Conservation (phyloP, 495 filamentous ascomycete genomes). For the Parmelia sp. region DNA sequence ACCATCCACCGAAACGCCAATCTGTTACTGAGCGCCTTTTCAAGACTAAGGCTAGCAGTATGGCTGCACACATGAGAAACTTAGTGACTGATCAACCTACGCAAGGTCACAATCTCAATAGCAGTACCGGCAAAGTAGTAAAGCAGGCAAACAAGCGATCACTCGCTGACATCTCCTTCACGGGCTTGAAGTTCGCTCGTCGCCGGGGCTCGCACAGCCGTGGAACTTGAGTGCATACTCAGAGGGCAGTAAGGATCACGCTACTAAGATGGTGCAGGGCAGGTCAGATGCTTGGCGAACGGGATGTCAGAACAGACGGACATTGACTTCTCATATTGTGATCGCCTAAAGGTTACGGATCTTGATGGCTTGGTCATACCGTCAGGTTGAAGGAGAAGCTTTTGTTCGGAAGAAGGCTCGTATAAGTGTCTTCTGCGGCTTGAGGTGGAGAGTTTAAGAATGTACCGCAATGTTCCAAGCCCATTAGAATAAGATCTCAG, state of each 20-base stretch:
- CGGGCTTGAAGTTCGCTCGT: background rate
- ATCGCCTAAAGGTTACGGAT: background rate
- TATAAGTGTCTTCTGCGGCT: background rate
- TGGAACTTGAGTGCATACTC: background rate
- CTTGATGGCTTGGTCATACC: background rate
- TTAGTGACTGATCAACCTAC: background rate
- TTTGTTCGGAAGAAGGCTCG: background rate
- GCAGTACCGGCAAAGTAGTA: constrained; percentile 1
- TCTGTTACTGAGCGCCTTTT: constrained; percentile 15
- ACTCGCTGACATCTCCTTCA: constrained; percentile 9
- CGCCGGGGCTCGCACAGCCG: background rate
- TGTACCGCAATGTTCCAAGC: background rate
- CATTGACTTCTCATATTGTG: background rate
- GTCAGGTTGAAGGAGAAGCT: background rate
- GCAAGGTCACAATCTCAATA: background rate
- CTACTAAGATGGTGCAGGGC: background rate
- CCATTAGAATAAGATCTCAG: background rate
- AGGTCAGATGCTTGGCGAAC: background rate
- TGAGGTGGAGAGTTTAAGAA: background rate
- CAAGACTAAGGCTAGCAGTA: background rate
- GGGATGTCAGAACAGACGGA: background rate
- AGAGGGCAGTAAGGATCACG: background rate
- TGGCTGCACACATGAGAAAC: background rate
- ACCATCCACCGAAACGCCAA: constrained; percentile 16
- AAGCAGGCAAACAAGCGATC: constrained; percentile 7